phyloP scores from a whole-genome alignment of 192 early-diverging fungal species.

The Coemansia sp. region DNA sequence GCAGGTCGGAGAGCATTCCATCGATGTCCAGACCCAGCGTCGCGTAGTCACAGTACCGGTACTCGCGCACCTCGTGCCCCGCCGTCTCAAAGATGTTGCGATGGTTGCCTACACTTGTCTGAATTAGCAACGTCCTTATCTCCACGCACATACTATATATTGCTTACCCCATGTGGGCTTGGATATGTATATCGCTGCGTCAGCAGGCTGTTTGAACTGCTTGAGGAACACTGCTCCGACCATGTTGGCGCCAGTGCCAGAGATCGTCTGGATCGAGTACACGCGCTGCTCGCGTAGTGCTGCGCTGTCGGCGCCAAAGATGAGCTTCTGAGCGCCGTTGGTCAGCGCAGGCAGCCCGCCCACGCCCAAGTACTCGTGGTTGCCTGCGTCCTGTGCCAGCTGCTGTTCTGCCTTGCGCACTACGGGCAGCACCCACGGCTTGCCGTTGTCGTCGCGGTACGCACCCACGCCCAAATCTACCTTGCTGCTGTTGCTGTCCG shows the following conservation, averaged over 20 bases:
- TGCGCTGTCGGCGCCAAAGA: slow-evolving; percentile 74
- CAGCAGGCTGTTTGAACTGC: slow-evolving; percentile 63
- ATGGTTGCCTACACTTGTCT: slow-evolving; percentile 65
- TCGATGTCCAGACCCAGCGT: slow-evolving; percentile 78
- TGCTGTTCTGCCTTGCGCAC: slow-evolving; percentile 86
- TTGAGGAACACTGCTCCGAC: slow-evolving; percentile 81
- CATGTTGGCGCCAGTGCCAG: slow-evolving; percentile 91
- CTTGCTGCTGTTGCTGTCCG: slow-evolving; percentile 75
- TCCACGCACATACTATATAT: neutral
- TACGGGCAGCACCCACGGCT: slow-evolving; percentile 94
- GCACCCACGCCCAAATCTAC: slow-evolving; percentile 96
- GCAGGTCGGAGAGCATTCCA: slow-evolving; percentile 69
- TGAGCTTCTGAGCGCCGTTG: slow-evolving; percentile 75
- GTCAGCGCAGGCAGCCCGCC: slow-evolving; percentile 79
- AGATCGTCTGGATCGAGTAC: slow-evolving; percentile 83
- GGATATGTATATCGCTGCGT: slow-evolving; percentile 78
- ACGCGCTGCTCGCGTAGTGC: slow-evolving; percentile 73
- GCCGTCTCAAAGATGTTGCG: slow-evolving; percentile 83
- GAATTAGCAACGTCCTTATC: neutral
- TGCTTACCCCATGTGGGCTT: slow-evolving; percentile 92
- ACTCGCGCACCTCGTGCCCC: slow-evolving; percentile 79
- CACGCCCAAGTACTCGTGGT: slow-evolving; percentile 96
- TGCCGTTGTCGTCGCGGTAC: slow-evolving; percentile 86
- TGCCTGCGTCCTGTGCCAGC: slow-evolving; percentile 68
- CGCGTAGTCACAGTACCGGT: slow-evolving; percentile 86